Conservation (phyloP, 2,329 filamentous ascomycete genomes). For the Stromatinia cepivora region DNA sequence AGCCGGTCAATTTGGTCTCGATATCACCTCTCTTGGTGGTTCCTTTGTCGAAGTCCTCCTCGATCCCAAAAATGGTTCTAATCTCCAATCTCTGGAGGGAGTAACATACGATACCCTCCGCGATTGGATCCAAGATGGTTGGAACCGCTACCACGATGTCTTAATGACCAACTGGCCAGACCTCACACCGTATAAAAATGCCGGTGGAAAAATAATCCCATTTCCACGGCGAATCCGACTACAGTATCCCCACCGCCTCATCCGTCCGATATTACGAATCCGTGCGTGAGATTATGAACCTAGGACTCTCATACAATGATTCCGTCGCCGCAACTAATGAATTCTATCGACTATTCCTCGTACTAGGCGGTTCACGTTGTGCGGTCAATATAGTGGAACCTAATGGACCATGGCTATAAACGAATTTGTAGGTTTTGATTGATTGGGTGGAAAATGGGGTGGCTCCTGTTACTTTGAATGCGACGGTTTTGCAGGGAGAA, state of each 20-base stretch:
- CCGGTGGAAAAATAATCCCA: slow-evolving; percentile 57
- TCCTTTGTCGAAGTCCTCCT: slow-evolving; percentile 46
- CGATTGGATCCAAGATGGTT: slow-evolving; percentile 57
- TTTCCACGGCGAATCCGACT: slow-evolving; percentile 59
- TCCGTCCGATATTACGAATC: slow-evolving; percentile 57
- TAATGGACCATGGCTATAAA: slow-evolving; percentile 43
- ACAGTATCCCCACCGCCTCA: slow-evolving; percentile 53
- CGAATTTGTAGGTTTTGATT: slow-evolving; percentile 70
- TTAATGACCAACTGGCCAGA: slow-evolving; percentile 57
- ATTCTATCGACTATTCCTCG: slow-evolving; percentile 56
- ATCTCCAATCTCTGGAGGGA: slow-evolving; percentile 47
- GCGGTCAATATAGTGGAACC: slow-evolving; percentile 48
- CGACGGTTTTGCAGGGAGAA: slow-evolving; percentile 41
- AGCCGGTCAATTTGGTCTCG: slow-evolving; percentile 39
- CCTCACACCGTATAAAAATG: slow-evolving; percentile 50
- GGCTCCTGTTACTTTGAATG: slow-evolving; percentile 43
- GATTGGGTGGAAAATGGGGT: slow-evolving; percentile 64
- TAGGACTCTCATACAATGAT: slow-evolving; percentile 43
- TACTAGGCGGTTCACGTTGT: slow-evolving; percentile 56
- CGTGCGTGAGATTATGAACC: slow-evolving; percentile 53
- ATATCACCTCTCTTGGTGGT: slow-evolving; percentile 41
- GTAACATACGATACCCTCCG: slow-evolving; percentile 58
- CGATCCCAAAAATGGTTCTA: slow-evolving; percentile 44
- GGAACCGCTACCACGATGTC: slow-evolving; percentile 50
- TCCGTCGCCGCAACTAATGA: slow-evolving; percentile 47